phyloP scores from a whole-genome alignment of 2,329 filamentous ascomycete genomes.

The Proliferodiscus dingleyae region DNA sequence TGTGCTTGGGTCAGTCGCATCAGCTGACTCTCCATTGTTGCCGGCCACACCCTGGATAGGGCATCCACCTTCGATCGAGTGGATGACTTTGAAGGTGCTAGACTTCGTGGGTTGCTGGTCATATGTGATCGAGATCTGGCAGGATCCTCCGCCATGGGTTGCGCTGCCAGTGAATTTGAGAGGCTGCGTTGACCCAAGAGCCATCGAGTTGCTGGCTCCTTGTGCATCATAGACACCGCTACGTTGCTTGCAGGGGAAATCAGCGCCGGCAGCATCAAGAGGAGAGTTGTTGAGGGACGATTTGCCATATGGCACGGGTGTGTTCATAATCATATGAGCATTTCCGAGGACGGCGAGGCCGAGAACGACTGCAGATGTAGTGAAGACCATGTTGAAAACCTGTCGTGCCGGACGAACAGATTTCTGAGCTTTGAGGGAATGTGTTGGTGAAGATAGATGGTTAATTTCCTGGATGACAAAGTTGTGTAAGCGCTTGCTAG shows the following conservation, averaged over 20 bases:
- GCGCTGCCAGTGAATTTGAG: conserved; percentile 68
- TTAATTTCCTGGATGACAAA: too few relatives aligned
- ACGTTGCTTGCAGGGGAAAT: conserved; percentile 81
- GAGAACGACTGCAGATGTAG: conserved; percentile 45
- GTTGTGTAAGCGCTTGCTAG: too few relatives aligned
- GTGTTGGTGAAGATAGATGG: too few relatives aligned
- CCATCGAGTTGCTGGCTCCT: conserved; percentile 52
- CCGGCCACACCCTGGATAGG: conserved; percentile 54
- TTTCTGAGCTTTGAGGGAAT: conserved; percentile 6
- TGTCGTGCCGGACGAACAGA: conserved; percentile 25
- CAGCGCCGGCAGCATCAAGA: conserved; percentile 49
- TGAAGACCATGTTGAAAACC: conserved; percentile 41
- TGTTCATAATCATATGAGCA: conserved; percentile 72
- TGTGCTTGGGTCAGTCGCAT: conserved; percentile 42
- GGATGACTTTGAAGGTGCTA: conserved; percentile 81
- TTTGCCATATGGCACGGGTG: conserved; percentile 59
- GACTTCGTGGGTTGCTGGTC: conserved; percentile 63
- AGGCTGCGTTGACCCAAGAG: conserved; percentile 55
- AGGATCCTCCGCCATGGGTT: conserved; percentile 86
- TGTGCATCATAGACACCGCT: conserved; percentile 42
- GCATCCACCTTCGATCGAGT: conserved; percentile 83
- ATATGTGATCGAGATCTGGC: conserved; percentile 81
- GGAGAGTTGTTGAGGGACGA: conserved; percentile 57
- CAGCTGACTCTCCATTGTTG: conserved; percentile 50
- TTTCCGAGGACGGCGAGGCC: conserved; percentile 55